Base-by-base conservation (phyloP, 805 yeast species). In the Saturnispora galanensis region DNA sequence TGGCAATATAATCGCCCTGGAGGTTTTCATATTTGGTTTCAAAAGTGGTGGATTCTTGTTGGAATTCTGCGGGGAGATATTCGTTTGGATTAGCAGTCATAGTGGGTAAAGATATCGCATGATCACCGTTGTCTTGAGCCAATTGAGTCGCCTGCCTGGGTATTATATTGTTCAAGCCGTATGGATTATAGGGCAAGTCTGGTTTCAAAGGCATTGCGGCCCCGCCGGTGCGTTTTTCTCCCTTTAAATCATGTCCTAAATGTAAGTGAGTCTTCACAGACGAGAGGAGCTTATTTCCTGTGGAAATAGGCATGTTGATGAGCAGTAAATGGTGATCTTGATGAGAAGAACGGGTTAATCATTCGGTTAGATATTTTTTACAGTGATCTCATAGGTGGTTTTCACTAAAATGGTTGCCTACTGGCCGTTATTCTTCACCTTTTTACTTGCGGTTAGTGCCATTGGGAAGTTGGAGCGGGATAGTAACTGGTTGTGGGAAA, bases 41-140 rank as follows among this genome's bases (percentile, higher is more conserved):
- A 41, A 84, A 60, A 36, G 70, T 68, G 3, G 68, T 62, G 44
- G 68, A 67, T 1, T 62, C 60, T 56, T 79, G 77, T 42, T 73
- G 66, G 49, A 75, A 64, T 4, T 69, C 73, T 0, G 57, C 64
- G 0, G 90, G 89, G 15, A 84, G 59, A 49, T 60, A 68, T n/a
- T 70, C 73, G 54, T 82, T 81, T 1, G 90, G 90, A 49, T 76
- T 73, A 10, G 71, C 73, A 11, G 80, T 72, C 0, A 90, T 87
- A 49, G 75, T 65, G 2, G 78, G 71, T 46, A 83, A 61, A 16
- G 39, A 35, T 6, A 36, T 32, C 3, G 45, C 41, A 21, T 37
- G 30, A 4, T 26, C 41, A n/a, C 36, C 35, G n/a, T 33, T 41
- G 21, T 36, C 41, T 1, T 40, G 18, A 8, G 38, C 15, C 6